phyloP scores from a whole-genome alignment of 805 yeast species.

The Zygosaccharomyces kombuchaensis region DNA sequence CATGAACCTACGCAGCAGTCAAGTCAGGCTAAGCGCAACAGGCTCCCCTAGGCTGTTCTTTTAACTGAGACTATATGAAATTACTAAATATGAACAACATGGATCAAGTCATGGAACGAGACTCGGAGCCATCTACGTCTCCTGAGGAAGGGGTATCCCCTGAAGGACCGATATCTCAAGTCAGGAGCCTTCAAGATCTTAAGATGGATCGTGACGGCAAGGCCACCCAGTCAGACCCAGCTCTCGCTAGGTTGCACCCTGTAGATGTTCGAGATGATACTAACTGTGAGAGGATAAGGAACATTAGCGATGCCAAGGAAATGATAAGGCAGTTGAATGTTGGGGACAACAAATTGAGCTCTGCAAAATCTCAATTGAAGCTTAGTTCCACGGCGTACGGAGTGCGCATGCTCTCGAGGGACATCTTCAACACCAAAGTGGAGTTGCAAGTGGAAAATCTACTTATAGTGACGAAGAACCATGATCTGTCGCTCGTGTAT shows the following conservation, averaged over 20 bases:
- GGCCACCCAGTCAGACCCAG: constrained; percentile 10
- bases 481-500: constrained; percentile 73
- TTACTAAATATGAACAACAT: neutral
- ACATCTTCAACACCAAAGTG: constrained; percentile 65
- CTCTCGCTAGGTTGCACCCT: constrained; percentile 5
- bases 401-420: constrained; percentile 69
- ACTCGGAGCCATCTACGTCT: neutral
- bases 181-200: constrained; percentile 1
- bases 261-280: constrained; percentile 6
- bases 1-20: neutral
- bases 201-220: constrained; percentile 1
- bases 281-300: constrained; percentile 10
- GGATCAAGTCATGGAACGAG: neutral
- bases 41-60: neutral
- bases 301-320: constrained; percentile 20
- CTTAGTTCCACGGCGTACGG: constrained; percentile 79
- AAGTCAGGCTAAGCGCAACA: neutral
- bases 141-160: neutral
- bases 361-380: constrained; percentile 53
- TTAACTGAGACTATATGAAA: neutral
- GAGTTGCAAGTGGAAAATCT: constrained; percentile 65
- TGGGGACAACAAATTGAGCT: constrained; percentile 7
- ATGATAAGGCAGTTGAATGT: constrained; percentile 19
- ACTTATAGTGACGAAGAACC: constrained; percentile 83
- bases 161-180: neutral